phyloP scores from a whole-genome alignment of 345 rosid species.

The Aegle marmelos region DNA sequence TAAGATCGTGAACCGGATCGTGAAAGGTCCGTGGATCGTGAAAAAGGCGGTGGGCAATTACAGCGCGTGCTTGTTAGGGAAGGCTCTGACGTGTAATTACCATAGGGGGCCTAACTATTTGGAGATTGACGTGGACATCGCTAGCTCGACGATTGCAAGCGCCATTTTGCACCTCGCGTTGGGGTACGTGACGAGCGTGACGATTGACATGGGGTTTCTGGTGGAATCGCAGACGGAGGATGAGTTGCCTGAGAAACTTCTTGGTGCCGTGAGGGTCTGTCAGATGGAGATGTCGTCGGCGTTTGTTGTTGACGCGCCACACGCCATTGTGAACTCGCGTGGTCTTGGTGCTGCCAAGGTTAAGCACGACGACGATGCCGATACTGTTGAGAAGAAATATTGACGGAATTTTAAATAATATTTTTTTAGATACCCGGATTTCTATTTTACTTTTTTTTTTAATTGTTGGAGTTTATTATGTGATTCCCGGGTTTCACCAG shows the following conservation, averaged over 20 bases:
- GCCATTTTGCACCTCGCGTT: constrained; percentile 74
- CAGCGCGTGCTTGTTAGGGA: constrained; percentile 84
- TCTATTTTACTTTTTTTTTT: not conserved
- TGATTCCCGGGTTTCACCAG: not conserved
- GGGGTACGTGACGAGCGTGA: constrained; percentile 74
- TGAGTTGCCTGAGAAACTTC: constrained; percentile 78
- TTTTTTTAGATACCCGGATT: not conserved
- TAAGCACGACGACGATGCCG: constrained; percentile 53
- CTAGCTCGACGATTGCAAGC: constrained; percentile 70
- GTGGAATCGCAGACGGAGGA: constrained; percentile 78
- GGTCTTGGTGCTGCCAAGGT: constrained; percentile 54
- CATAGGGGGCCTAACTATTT: constrained; percentile 74
- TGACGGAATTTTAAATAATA: not conserved
- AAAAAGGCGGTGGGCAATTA: constrained; percentile 73
- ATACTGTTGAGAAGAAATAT: constrained; percentile 10
- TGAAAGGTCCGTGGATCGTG: constrained; percentile 92
- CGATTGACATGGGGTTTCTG: constrained; percentile 84
- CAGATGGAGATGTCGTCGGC: constrained; percentile 93
- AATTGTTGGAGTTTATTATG: not conserved
- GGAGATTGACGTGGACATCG: constrained; percentile 83
- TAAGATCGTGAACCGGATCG: constrained; percentile 87
- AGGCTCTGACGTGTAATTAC: constrained; percentile 74
- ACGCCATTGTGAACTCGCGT: constrained; percentile 16
- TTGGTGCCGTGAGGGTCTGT: constrained; percentile 84
- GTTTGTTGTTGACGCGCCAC: constrained; percentile 38